phyloP scores from a whole-genome alignment of 164 flowering plant genomes.

The Nymphaea colorata region DNA sequence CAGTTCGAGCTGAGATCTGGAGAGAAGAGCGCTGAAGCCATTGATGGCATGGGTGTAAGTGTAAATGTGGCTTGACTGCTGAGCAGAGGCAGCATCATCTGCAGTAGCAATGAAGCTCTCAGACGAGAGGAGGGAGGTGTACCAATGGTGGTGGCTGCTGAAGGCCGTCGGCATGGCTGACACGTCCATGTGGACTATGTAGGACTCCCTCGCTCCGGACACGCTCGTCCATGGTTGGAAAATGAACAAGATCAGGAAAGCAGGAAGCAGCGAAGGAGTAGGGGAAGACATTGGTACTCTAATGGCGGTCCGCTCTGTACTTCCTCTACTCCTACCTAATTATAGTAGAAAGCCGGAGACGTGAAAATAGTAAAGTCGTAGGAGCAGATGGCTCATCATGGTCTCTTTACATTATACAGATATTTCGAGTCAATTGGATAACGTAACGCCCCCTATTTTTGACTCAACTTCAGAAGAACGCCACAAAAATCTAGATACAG shows the following conservation, averaged over 20 bases:
- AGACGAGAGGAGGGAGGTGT: conserved; percentile 9
- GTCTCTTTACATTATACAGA: not conserved
- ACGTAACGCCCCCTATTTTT: too few relatives aligned
- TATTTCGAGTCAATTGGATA: too few relatives aligned
- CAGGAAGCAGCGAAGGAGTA: too few relatives aligned
- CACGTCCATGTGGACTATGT: conserved; percentile 19
- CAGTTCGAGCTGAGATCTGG: conserved; percentile 11
- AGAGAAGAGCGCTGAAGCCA: conserved; percentile 15
- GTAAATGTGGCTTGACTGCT: conserved; percentile 6
- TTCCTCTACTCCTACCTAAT: too few relatives aligned
- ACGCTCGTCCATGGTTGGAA: not conserved
- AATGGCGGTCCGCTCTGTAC: too few relatives aligned
- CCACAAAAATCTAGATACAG: too few relatives aligned
- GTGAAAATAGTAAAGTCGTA: too few relatives aligned
- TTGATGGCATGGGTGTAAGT: conserved; percentile 19
- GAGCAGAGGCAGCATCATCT: not conserved
- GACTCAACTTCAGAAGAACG: too few relatives aligned
- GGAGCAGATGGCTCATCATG: too few relatives aligned
- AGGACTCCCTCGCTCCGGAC: conserved; percentile 5
- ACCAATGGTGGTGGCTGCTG: conserved; percentile 13
- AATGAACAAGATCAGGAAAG: too few relatives aligned
- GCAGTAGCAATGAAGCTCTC: not conserved
- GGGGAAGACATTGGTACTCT: not conserved
- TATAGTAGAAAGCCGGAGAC: too few relatives aligned
- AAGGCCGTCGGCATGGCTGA: conserved; percentile 10